Evolutionary conservation across 108 stramenopile species (phyloP), one percentile per base, ranked within the genome.

Genomic region (Cylindrotheca fusiformis): DNA sequence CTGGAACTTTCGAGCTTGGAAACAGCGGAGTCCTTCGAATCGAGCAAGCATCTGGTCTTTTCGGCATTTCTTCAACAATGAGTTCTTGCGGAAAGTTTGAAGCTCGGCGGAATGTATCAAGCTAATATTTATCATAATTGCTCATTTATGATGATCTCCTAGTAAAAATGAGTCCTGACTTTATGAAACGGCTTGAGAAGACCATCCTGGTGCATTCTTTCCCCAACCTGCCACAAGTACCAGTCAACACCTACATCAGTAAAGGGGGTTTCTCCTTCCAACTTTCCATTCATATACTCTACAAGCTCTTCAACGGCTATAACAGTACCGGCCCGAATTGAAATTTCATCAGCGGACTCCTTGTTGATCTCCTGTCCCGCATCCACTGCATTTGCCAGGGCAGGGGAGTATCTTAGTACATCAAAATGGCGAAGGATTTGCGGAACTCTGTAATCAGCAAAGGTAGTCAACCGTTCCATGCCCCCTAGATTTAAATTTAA

Each of bases 391-490:
- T 29, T 32, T 17, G 76, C 74, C 32, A 96, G 63, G 1, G 36
- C 33, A 8, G 76, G 67, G n/a, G 53, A 52, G 61, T 96, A 96
- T 47, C 77, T 48, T 55, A 96, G 41, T n/a, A 85, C 82, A 32
- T 67, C 72, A 25, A 67, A 62, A 65, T 91, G 78, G 0, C 93
- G 86, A 19, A 96, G 71, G 18, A 96, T 60, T 64, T 96, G 96
- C 27, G 96, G 96, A 0, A 96, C 86, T 23, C 96, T 84, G 67
- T 96, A 96, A 63, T 96, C 96, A 26, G 96, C 92, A 76, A 96
- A 96, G 49, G 90, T 95, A 1, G 96, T 95, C 32, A 96, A 32
- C 25, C 72, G 64, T 12, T 75, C 63, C 61, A 71, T 69, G 55
- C 61, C 79, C 22, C 46, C 48, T 51, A 68, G 64, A 12, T 69